A percentile compares a stretch with the other conserved stretches of the same genome.
These are phyloP conservation scores for Melanogaster broomeanus DNA, from an alignment of 768 basidiomycete species.

Conservation along the genomic window DNA sequence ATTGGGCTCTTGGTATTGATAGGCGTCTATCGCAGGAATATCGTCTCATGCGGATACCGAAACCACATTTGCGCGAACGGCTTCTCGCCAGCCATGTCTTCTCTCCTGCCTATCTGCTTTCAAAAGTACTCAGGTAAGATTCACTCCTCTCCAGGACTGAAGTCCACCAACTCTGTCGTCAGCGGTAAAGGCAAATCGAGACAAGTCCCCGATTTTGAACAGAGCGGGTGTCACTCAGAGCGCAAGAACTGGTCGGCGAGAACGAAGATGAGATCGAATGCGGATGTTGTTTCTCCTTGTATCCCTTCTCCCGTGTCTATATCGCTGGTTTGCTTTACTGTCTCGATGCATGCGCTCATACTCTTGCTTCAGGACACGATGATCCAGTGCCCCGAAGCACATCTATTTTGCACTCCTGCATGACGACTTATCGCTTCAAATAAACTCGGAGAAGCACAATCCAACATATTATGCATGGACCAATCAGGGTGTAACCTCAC, in stretches of 20 bases:
- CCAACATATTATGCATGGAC: slow-evolving; percentile 76
- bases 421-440: slow-evolving; percentile 67
- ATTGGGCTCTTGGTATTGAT: background rate
- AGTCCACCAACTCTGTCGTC: slow-evolving; percentile 33
- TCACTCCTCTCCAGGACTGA: slow-evolving; percentile 41
- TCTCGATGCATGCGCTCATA: background rate
- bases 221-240: slow-evolving; percentile 47
- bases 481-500: slow-evolving; percentile 66
- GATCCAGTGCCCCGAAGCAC: slow-evolving; percentile 87
- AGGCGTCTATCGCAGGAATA: slow-evolving; percentile 42
- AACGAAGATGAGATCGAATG: slow-evolving; percentile 74
- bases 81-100: slow-evolving; percentile 50
- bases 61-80: slow-evolving; percentile 49
- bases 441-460: slow-evolving; percentile 63
- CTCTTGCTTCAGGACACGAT: slow-evolving; percentile 67
- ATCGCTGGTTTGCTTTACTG: background rate
- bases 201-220: slow-evolving; percentile 50
- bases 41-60: slow-evolving; percentile 52
- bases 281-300: slow-evolving; percentile 80
- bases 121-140: slow-evolving; percentile 31
- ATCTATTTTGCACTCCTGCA: slow-evolving; percentile 83
- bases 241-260: slow-evolving; percentile 26
- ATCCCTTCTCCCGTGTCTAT: slow-evolving; percentile 67
- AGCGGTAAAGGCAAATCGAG: slow-evolving; percentile 44
- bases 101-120: slow-evolving; percentile 64